Conservation (phyloP, 2,329 filamentous ascomycete genomes). For the Claviceps pusilla region DNA sequence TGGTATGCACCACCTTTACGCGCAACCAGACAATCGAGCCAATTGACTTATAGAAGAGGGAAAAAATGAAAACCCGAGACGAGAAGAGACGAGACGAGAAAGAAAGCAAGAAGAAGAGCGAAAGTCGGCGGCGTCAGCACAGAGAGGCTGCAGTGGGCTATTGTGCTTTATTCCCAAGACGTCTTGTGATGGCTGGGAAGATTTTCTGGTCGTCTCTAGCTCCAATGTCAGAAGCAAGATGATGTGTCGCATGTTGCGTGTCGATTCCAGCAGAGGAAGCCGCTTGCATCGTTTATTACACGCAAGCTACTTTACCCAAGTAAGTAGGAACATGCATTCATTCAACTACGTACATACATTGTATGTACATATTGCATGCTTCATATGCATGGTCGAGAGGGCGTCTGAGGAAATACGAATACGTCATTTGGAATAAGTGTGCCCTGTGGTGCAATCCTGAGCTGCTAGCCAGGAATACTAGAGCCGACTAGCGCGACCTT, state of each 20-base stretch:
- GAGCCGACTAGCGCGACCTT: slow-evolving; percentile 5
- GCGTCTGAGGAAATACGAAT: not conserved
- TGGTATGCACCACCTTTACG: not conserved
- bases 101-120: too few species aligned
- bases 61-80: too few species aligned
- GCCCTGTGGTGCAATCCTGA: slow-evolving; percentile 2
- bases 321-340: not conserved
- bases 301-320: too few species aligned
- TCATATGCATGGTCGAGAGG: not conserved
- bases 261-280: not conserved
- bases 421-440: slow-evolving; percentile 3
- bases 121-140: slow-evolving; percentile 1
- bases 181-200: not conserved
- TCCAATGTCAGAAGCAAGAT: not conserved
- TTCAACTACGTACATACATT: not conserved
- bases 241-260: not conserved
- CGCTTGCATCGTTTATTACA: not conserved
- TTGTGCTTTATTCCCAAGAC: not conserved
- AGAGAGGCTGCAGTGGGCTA: not conserved
- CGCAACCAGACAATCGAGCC: not conserved
- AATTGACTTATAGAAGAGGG: not conserved
- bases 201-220: not conserved
- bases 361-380: not conserved
- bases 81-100: too few species aligned
- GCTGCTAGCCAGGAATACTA: not conserved